phyloP scores from a whole-genome alignment of 148 eudicot genomes.

The Silene latifolia region DNA sequence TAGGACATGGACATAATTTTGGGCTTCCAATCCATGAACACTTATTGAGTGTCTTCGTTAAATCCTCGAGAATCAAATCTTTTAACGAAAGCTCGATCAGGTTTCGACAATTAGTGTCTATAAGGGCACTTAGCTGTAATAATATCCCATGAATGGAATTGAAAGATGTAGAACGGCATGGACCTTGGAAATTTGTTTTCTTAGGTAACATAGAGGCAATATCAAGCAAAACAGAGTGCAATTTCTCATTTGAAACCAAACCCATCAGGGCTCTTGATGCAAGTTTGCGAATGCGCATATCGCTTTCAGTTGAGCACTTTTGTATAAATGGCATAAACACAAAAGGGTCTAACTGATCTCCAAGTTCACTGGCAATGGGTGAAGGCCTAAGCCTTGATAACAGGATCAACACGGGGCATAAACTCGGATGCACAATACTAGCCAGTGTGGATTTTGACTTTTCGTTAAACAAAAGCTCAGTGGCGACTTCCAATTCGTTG shows the following conservation, averaged over 20 bases:
- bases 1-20: conserved; percentile 59
- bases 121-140: conserved; percentile 68
- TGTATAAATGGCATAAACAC: conserved; percentile 83
- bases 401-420: conserved; percentile 86
- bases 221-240: conserved; percentile 55
- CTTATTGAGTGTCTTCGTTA: conserved; percentile 45
- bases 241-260: conserved; percentile 83
- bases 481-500: conserved; percentile 69
- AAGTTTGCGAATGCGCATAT: conserved; percentile 78
- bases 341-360: conserved; percentile 81
- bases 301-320: conserved; percentile 77
- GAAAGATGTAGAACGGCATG: conserved; percentile 30
- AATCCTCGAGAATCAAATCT: conserved; percentile 54
- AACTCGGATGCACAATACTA: conserved; percentile 81
- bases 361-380: conserved; percentile 74
- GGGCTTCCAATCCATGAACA: conserved; percentile 85
- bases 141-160: conserved; percentile 86
- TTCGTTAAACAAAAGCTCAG: conserved; percentile 53
- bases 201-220: conserved; percentile 68
- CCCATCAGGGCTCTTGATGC: conserved; percentile 87
- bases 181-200: conserved; percentile 1
- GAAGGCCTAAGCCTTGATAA: conserved; percentile 93
- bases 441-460: conserved; percentile 54
- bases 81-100: conserved; percentile 56
- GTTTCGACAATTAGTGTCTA: conserved; percentile 71